Percentiles rank a stretch among this genome's conserved stretches.
Evolutionary conservation across 129 eudicot genomes (phyloP).

Genomic region (Centella asiatica): DNA sequence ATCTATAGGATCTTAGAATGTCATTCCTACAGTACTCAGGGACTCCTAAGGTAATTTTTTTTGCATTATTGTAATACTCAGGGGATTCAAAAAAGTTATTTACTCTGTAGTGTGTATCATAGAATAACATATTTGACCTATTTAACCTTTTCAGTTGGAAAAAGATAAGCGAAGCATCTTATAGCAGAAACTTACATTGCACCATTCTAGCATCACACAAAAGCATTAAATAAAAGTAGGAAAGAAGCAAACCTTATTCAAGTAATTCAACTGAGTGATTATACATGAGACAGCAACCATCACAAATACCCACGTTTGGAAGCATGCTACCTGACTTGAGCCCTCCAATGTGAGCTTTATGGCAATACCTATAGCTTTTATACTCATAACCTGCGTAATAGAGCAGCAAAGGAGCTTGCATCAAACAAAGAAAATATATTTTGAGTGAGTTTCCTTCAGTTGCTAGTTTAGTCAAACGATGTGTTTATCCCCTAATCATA

Average conservation of each 20-base stretch:
- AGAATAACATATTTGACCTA: not conserved
- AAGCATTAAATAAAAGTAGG: not conserved
- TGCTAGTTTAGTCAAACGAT: too few relatives aligned
- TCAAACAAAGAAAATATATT: not conserved
- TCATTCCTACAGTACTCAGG: too few relatives aligned
- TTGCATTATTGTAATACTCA: too few relatives aligned
- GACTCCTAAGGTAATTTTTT: too few relatives aligned
- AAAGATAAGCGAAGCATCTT: too few relatives aligned
- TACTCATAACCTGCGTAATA: slow-evolving; percentile 71
- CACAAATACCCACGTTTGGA: slow-evolving; percentile 73
- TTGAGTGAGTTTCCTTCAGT: too few relatives aligned
- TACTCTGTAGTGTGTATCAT: not conserved
- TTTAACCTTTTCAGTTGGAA: not conserved
- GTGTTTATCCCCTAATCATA: too few relatives aligned
- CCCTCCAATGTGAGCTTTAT: slow-evolving; percentile 77
- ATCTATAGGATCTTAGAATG: too few relatives aligned
- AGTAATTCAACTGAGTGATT: slow-evolving; percentile 60
- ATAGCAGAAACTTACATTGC: slow-evolving; percentile 4
- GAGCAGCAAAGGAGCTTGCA: not conserved
- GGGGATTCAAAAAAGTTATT: not conserved
- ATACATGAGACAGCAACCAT: slow-evolving; percentile 69
- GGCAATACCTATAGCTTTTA: slow-evolving; percentile 79
- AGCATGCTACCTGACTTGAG: slow-evolving; percentile 54
- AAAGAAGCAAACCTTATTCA: slow-evolving; percentile 46
- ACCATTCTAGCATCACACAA: not conserved